Percentiles rank a stretch among this genome's conserved stretches.
Conservation (phyloP, 495 filamentous ascomycete genomes). For the Thermochaetoides thermophila region DNA sequence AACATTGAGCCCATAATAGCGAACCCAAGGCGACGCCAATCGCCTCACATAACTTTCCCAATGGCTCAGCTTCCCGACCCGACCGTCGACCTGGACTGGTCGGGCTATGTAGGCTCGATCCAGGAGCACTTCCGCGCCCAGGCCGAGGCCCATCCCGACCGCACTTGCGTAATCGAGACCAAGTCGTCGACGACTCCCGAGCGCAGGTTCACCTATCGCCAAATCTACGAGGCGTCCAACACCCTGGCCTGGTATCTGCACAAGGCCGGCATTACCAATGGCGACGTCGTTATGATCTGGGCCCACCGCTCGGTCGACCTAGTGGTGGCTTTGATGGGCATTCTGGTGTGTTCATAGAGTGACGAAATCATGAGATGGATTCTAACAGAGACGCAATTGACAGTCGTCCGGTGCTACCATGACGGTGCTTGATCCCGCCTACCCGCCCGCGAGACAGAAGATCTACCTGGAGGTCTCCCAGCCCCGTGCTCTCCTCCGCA, state of each 20-base stretch:
- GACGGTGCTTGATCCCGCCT: conserved; percentile 74
- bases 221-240: conserved; percentile 80
- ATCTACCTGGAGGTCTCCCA: conserved; percentile 84
- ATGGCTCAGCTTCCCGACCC: conserved; percentile 50
- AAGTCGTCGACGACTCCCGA: conserved; percentile 40
- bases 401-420: conserved; percentile 53
- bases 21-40: too few relatives aligned
- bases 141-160: conserved; percentile 58
- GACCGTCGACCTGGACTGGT: conserved; percentile 67
- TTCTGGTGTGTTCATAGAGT: conserved; percentile 22
- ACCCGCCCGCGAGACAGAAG: conserved; percentile 76
- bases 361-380: too few relatives aligned
- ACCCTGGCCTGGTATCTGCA: conserved; percentile 65
- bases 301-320: conserved; percentile 68
- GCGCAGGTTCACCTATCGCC: conserved; percentile 68
- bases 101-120: conserved; percentile 49
- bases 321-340: conserved; percentile 50
- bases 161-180: conserved; percentile 75
- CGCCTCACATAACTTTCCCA: not conserved
- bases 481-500: conserved; percentile 64
- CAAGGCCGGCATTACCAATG: conserved; percentile 53
- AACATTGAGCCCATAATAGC: not conserved
- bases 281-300: conserved; percentile 90
- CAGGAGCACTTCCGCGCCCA: conserved; percentile 36
- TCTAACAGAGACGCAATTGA: not conserved